Percentiles rank a stretch among this genome's conserved stretches.
Conservation (phyloP, 352 stramenopile species). For the Plasmopara muralis region DNA sequence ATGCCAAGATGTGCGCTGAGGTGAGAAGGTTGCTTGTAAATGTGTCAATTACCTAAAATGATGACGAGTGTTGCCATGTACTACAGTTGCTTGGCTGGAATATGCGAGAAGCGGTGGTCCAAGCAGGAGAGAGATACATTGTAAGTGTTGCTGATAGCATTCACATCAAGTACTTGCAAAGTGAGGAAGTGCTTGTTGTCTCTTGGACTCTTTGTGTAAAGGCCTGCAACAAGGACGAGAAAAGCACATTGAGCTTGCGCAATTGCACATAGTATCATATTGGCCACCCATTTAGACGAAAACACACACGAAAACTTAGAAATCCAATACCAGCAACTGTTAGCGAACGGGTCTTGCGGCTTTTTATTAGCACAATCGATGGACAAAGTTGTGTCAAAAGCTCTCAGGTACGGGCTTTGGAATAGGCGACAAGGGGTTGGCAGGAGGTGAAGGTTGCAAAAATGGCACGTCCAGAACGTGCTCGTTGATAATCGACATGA, state of each 20-base stretch:
- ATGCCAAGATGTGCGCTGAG: constrained; percentile 43
- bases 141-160: constrained; percentile 39
- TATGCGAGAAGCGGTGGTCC: constrained; percentile 43
- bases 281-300: constrained; percentile 11
- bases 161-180: constrained; percentile 41
- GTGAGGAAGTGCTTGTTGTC: constrained; percentile 37
- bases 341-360: constrained; percentile 9
- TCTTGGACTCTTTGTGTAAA: constrained; percentile 49
- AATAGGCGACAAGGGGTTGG: constrained; percentile 16
- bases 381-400: constrained; percentile 20
- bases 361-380: constrained; percentile 22
- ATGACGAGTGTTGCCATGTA: constrained; percentile 9
- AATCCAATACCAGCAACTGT: constrained; percentile 16
- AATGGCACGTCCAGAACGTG: constrained; percentile 40
- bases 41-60: background rate
- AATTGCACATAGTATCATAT: constrained; percentile 25
- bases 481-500: constrained; percentile 36
- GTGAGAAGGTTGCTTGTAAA: constrained; percentile 16
- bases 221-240: constrained; percentile 18
- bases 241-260: constrained; percentile 8
- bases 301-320: constrained; percentile 14
- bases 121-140: constrained; percentile 36
- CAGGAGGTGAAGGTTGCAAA: constrained; percentile 20
- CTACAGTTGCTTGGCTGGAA: constrained; percentile 54
- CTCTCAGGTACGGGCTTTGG: constrained; percentile 10